These are phyloP conservation scores for Xylogone sp. DNA, from an alignment of 2,329 filamentous ascomycete genomes.

Conservation along the genomic window DNA sequence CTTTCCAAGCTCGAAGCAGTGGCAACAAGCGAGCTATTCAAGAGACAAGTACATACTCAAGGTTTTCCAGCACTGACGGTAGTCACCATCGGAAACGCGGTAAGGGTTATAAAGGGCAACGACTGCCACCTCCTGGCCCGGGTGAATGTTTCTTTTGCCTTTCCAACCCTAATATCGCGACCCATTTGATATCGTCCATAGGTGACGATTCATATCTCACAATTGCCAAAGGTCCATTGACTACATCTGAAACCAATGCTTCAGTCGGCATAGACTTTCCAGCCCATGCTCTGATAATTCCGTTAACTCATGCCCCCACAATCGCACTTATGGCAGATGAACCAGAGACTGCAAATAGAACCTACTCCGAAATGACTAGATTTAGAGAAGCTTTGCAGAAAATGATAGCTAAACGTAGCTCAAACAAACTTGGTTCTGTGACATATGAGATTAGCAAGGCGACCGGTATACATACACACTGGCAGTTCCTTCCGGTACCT, in stretches of 20 bases:
- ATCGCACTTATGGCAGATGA: conserved; percentile 59
- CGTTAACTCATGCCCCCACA: conserved; percentile 76
- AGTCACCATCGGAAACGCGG: conserved; percentile 36
- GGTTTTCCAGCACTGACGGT: conserved; percentile 48
- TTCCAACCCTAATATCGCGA: conserved; percentile 77
- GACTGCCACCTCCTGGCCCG: conserved; percentile 61
- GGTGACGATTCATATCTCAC: conserved; percentile 86
- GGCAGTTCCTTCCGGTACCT: conserved; percentile 84
- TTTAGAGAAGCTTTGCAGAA: conserved; percentile 75
- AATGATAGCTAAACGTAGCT: conserved; percentile 63
- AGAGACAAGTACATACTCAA: conserved; percentile 45
- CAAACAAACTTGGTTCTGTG: conserved; percentile 68
- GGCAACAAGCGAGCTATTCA: conserved; percentile 54
- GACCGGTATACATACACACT: conserved; percentile 82
- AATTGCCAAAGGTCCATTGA: conserved; percentile 85
- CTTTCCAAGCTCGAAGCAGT: conserved; percentile 52
- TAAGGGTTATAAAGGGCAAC: conserved; percentile 42
- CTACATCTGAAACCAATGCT: conserved; percentile 64
- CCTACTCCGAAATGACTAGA: conserved; percentile 75
- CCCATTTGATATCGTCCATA: conserved; percentile 87
- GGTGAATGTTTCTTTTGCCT: conserved; percentile 94
- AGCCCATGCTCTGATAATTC: conserved; percentile 86
- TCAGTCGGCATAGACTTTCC: conserved; percentile 68
- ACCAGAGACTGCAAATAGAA: conserved; percentile 51
- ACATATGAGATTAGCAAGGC: conserved; percentile 89